A percentile compares a stretch with the other conserved stretches of the same genome.
Conservation (phyloP, 1,284 basidiomycete species). For the Neotropicomus parvogracilis region DNA sequence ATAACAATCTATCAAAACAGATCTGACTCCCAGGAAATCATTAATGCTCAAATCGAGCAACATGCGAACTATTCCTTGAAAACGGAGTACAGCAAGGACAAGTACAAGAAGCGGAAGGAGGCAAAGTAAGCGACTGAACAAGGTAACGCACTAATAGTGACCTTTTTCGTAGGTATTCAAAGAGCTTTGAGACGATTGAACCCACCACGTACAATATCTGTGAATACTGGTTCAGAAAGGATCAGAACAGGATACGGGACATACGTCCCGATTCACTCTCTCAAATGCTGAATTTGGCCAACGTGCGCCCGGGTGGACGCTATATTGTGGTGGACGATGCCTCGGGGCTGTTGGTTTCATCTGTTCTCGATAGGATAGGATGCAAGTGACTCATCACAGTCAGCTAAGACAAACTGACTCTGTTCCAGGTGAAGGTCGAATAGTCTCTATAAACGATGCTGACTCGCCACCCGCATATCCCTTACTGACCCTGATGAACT, state of each 20-base stretch:
- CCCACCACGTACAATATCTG: slow-evolving; percentile 88
- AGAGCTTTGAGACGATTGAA: slow-evolving; percentile 84
- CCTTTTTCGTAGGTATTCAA: slow-evolving; percentile 65
- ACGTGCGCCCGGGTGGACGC: slow-evolving; percentile 81
- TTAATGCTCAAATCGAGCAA: slow-evolving; percentile 86
- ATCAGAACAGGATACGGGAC: slow-evolving; percentile 77
- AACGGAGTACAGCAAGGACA: slow-evolving; percentile 96
- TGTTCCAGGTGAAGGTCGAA: slow-evolving; percentile 64
- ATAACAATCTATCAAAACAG: slow-evolving; percentile 3
- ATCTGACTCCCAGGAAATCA: slow-evolving; percentile 70
- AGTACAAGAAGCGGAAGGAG: slow-evolving; percentile 92
- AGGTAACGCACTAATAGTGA: slow-evolving; percentile 4
- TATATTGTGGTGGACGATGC: slow-evolving; percentile 93
- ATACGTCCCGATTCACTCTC: slow-evolving; percentile 87
- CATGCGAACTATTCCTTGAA: slow-evolving; percentile 89
- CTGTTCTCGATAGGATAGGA: slow-evolving; percentile 82
- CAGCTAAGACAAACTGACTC: not conserved
- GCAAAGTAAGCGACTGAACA: slow-evolving; percentile 65
- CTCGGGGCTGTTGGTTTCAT: slow-evolving; percentile 85
- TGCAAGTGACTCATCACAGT: slow-evolving; percentile 43
- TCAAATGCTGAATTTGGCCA: slow-evolving; percentile 82
- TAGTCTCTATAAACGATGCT: slow-evolving; percentile 85
- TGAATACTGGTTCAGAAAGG: slow-evolving; percentile 85
- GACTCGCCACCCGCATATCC: slow-evolving; percentile 94
- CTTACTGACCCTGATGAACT: slow-evolving; percentile 84